Percentiles rank a stretch among this genome's conserved stretches.
Conservation (phyloP, 176 grass and related monocot genomes). For the Zoysia pacifica region DNA sequence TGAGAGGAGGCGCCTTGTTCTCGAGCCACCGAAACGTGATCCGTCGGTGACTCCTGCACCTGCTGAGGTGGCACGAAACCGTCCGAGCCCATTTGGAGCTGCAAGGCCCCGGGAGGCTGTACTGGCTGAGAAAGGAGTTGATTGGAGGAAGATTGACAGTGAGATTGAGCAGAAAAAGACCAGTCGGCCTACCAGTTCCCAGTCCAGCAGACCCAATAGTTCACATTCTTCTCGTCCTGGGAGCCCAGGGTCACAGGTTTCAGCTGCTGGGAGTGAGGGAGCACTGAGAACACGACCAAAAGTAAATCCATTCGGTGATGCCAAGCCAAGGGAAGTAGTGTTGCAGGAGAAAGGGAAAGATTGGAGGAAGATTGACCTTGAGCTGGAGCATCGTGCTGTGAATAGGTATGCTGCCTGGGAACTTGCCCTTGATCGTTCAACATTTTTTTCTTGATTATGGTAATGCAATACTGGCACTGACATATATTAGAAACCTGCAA, state of each 20-base stretch:
- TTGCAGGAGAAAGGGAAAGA: constrained; percentile 88
- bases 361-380: constrained; percentile 95
- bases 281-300: constrained; percentile 59
- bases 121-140: constrained; percentile 81
- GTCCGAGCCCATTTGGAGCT: constrained; percentile 75
- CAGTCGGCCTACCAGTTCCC: constrained; percentile 72
- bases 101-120: constrained; percentile 86
- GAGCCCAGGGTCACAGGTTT: constrained; percentile 73
- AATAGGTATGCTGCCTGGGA: constrained; percentile 63
- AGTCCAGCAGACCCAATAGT: constrained; percentile 82
- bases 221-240: constrained; percentile 87
- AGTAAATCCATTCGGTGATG: constrained; percentile 87
- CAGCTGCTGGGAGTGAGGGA: constrained; percentile 47
- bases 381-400: constrained; percentile 76
- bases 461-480: background rate
- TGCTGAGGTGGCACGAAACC: constrained; percentile 52
- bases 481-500: background rate
- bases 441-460: background rate
- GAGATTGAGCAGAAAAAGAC: constrained; percentile 78
- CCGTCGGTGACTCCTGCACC: background rate
- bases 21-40: constrained; percentile 77
- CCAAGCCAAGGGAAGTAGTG: constrained; percentile 87
- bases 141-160: constrained; percentile 82
- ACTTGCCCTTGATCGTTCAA: background rate
- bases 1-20: constrained; percentile 67